Evolutionary conservation across 352 stramenopile species (phyloP), one percentile per base, ranked within the genome.

Genomic region (Phytopythium vexans): DNA sequence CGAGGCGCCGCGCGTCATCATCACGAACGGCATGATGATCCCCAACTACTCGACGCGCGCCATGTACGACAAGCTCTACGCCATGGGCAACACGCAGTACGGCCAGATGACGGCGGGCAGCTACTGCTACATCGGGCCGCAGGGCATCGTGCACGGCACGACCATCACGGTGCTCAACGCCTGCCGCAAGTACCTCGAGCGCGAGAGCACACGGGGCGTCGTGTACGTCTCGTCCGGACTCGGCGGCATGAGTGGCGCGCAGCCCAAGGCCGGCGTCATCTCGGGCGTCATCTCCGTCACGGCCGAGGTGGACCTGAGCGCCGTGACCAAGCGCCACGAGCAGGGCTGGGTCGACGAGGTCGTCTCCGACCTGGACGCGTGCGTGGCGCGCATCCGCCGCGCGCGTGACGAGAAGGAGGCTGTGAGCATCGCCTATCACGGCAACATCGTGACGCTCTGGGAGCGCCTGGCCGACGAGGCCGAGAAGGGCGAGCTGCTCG

Each of bases 41-140:
- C 87, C 87, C 34, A 95, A 95, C 75, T 95, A 95, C 70, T 92
- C 76, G 46, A 86, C 74, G 7, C 80, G 82, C 47, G 81, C 84
- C 34, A 86, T 89, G 66, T 94, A 94, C 70, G 84, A 95, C 66
- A 90, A 91, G 68, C 71, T 91, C 48, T 95, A 95, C 53, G 87
- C 87, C 39, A 78, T 91, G 66, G 87, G 86, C 55, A 88, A 89
- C 52, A 89, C 82, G 40, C 76, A 91, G 64, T 96, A 94, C 58
- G 88, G 88, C 14, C 87, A 96, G 62, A 96, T 95, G 87, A 96
- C 87, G 11, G 87, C 87, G 3, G 87, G 87, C n/a, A 90, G 74
- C 65, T 96, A 93, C 72, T 95, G 86, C 69, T 96, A 96, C 79
- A 96, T 96, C 48, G 87, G 87, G 8, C 87, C 87, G 4, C 87